phyloP scores from a whole-genome alignment of 805 yeast species.

The Yarrowia sp. region DNA sequence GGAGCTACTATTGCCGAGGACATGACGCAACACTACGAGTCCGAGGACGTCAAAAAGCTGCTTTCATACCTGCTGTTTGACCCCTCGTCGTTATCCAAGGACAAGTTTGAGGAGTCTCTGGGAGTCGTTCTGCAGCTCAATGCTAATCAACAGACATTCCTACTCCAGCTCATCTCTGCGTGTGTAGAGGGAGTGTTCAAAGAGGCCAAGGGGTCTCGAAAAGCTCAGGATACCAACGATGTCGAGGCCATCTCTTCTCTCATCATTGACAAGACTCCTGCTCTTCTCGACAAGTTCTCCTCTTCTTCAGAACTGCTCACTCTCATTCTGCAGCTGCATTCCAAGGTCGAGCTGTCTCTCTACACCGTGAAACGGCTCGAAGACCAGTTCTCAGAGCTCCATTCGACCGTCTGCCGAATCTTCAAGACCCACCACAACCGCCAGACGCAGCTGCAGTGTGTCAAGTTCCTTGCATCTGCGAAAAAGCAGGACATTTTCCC shows the following conservation, averaged over 20 bases:
- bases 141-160: slow-evolving; percentile 1
- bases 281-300: slow-evolving; percentile 19
- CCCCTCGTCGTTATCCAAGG: slow-evolving; percentile 18
- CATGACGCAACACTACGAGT: slow-evolving; percentile 9
- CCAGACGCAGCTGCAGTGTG: slow-evolving; percentile 21
- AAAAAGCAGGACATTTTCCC: slow-evolving; percentile 28
- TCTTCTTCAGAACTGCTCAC: slow-evolving; percentile 12
- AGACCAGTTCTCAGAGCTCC: slow-evolving; percentile 24
- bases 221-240: slow-evolving; percentile 7
- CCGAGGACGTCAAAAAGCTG: slow-evolving; percentile 12
- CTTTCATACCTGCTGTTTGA: slow-evolving; percentile 18
- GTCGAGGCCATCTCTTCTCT: slow-evolving; percentile 4
- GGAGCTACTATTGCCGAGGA: slow-evolving; percentile 13
- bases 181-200: slow-evolving; percentile 17
- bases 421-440: slow-evolving; percentile 23
- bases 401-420: slow-evolving; percentile 13
- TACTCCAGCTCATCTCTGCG: slow-evolving; percentile 13
- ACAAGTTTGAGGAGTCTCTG: slow-evolving; percentile 18
- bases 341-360: slow-evolving; percentile 8
- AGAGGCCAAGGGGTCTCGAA: slow-evolving; percentile 3
- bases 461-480: slow-evolving; percentile 20
- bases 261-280: slow-evolving; percentile 18
- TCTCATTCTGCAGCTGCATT: slow-evolving; percentile 7
- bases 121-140: background rate
- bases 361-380: slow-evolving; percentile 20